Base-by-base conservation (phyloP, 495 filamentous ascomycete species). In the Xanthoparmelia taractica region DNA sequence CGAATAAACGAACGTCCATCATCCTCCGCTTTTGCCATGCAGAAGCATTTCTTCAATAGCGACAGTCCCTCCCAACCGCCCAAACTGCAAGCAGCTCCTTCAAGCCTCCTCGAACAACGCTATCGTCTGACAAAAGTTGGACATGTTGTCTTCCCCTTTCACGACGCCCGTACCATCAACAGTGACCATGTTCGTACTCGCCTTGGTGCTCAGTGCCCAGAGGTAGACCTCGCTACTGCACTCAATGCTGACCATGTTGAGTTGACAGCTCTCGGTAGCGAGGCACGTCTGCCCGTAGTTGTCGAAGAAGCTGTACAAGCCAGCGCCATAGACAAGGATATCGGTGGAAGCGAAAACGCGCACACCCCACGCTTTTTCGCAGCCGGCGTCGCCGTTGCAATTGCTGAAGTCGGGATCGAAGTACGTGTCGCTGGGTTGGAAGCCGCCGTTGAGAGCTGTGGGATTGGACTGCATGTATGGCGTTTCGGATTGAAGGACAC, bases 381-480 rank as follows among this genome's bases (percentile, higher is more conserved):
- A 93, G n/a, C 50, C 50, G 29, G 75, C 78, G 25, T 77, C 75
- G 15, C 76, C 80, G 61, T 80, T 90, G 70, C 83, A 87, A 29
- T 73, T 70, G 2, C 77, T 74, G 76, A 92, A 97, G 68, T 84
- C 81, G 0, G 93, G 93, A 70, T 97, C 93, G 65, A 79, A 80
- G 74, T 78, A 94, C 8, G 75, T 74, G 43, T 78, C 45, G 62
- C 89, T 83, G 25, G 84, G 74, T 0, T 81, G 79, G 76, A 87
- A 91, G 12, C 89, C 87, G 8, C 89, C 87, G 27, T 76, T 76
- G 20, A 87, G 79, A 2, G 91, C 83, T 65, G 83, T 79, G 1
- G 93, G 92, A 79, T 96, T 96, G 69, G 84, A 80, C 74, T 95
- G 91, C 79, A 86, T 92, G 78, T 97, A 96, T 17, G 92, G 89